phyloP scores from a whole-genome alignment of 768 basidiomycete genomes.

The Chiua virens region DNA sequence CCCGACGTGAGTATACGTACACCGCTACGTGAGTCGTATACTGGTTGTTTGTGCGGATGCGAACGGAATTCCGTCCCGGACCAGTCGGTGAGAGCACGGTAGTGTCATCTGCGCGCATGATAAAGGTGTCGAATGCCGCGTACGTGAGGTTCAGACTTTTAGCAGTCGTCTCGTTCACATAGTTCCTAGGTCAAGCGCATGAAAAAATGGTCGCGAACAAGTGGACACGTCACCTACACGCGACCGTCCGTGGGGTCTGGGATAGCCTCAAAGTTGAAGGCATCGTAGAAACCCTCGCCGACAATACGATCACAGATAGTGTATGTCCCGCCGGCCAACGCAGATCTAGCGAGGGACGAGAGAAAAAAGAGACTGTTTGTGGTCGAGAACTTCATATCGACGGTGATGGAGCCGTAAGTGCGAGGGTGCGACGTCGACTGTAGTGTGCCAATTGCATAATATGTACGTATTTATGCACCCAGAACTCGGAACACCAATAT shows the following conservation, averaged over 20 bases:
- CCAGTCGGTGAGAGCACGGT: constrained; percentile 27
- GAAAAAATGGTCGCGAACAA: neutral
- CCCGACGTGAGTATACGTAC: constrained; percentile 13
- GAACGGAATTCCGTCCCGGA: constrained; percentile 38
- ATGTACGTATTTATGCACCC: constrained; percentile 5
- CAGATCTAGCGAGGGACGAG: constrained; percentile 8
- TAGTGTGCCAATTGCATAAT: no score
- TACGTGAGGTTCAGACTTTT: constrained; percentile 29
- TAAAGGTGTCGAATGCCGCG: constrained; percentile 26
- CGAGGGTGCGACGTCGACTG: no score
- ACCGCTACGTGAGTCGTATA: constrained; percentile 37
- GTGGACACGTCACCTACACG: constrained; percentile 26
- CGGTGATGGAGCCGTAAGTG: neutral
- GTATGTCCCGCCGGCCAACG: constrained; percentile 26
- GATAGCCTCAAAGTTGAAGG: constrained; percentile 35
- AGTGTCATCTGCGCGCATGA: constrained; percentile 39
- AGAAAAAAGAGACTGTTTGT: constrained; percentile 7
- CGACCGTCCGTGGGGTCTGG: constrained; percentile 39
- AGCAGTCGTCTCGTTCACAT: constrained; percentile 31
- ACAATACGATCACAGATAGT: constrained; percentile 25
- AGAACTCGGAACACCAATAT: no score
- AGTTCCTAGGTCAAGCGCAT: constrained; percentile 26
- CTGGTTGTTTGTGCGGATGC: constrained; percentile 30
- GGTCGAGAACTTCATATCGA: constrained; percentile 17
- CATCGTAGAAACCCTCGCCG: constrained; percentile 31